Evolutionary conservation across 345 rosid species (phyloP).

Genomic region (Euphorbia peplus): DNA sequence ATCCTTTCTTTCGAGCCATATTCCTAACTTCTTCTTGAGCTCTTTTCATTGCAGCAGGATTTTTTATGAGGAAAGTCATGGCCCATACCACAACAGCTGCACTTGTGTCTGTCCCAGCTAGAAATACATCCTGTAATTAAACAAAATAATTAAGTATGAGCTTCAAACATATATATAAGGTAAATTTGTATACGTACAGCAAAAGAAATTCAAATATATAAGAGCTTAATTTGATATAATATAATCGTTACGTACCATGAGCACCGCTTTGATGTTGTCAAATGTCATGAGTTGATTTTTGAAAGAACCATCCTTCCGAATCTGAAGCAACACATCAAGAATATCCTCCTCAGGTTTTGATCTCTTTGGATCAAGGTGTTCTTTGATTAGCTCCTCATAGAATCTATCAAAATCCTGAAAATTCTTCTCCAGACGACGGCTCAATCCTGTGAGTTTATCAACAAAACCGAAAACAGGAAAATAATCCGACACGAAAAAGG

Average conservation of each 20-base stretch:
- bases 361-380: background rate
- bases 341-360: slow-evolving; percentile 19
- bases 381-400: background rate
- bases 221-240: no score
- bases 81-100: background rate
- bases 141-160: no score
- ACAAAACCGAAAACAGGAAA: background rate
- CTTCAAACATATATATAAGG: no score
- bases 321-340: slow-evolving; percentile 22
- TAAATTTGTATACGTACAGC: no score
- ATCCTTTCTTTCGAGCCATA: background rate
- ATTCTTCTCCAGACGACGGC: background rate
- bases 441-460: background rate
- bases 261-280: slow-evolving; percentile 15
- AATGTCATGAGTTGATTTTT: slow-evolving; percentile 6
- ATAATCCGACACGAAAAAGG: background rate
- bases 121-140: background rate
- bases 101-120: background rate
- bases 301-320: slow-evolving; percentile 5
- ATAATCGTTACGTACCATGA: no score
- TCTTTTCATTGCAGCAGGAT: background rate
- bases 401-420: background rate
- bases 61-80: background rate
- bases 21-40: background rate
- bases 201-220: no score